Percentiles rank a stretch among this genome's conserved stretches.
Conservation (phyloP, 306 rosid genomes). For the Acacia confusa region DNA sequence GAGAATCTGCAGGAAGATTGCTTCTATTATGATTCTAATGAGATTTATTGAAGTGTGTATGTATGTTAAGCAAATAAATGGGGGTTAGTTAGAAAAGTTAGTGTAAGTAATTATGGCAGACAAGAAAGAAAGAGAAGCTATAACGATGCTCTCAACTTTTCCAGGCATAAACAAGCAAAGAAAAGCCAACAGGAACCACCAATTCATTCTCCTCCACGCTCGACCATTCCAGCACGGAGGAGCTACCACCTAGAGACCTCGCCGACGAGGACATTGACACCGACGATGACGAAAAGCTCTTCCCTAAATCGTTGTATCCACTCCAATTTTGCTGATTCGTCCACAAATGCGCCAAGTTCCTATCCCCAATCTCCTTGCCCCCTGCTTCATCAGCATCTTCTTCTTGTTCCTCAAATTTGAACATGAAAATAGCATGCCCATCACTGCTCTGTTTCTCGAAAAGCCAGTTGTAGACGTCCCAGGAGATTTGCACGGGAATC, state of each 20-base stretch:
- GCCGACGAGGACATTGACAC: conserved; percentile 72
- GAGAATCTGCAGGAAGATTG: conserved; percentile 15
- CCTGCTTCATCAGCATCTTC: neutral
- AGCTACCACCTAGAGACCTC: conserved; percentile 74
- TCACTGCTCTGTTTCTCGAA: conserved; percentile 53
- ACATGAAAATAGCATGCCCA: conserved; percentile 79
- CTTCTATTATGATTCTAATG: conserved; percentile 1
- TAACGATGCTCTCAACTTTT: conserved; percentile 44
- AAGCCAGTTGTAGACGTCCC: conserved; percentile 92
- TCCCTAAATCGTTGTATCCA: conserved; percentile 51
- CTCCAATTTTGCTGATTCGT: conserved; percentile 52
- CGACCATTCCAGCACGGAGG: conserved; percentile 84
- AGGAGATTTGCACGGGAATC: conserved; percentile 65
- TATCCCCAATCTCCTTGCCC: conserved; percentile 19
- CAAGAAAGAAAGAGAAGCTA: conserved; percentile 6
- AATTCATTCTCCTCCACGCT: conserved; percentile 80
- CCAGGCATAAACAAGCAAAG: conserved; percentile 86
- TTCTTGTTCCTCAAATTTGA: conserved; percentile 67
- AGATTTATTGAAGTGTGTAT: conserved; percentile 33
- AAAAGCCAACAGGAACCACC: conserved; percentile 66
- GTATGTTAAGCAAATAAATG: conserved; percentile 66
- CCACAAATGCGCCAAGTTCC: conserved; percentile 39
- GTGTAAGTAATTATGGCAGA: neutral
- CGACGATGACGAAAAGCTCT: conserved; percentile 74
- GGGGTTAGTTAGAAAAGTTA: conserved; percentile 45